Percentiles rank a stretch among this genome's conserved stretches.
Conservation (phyloP, 78 protist species). For the Ministeria vibrans region DNA sequence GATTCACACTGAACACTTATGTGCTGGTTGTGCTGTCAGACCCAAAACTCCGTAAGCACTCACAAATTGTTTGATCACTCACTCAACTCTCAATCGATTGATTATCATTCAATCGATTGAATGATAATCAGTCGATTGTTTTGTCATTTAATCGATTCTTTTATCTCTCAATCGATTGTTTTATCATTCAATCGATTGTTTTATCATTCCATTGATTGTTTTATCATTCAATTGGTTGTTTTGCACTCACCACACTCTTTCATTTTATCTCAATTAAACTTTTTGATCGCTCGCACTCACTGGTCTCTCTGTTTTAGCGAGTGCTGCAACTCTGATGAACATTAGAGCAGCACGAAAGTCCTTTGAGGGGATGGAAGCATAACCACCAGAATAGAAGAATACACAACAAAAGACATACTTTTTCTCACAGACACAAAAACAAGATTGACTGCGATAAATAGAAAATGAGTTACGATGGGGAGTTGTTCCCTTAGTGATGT, state of each 20-base stretch:
- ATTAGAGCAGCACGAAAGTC: conserved; percentile 37
- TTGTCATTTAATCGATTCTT: not conserved
- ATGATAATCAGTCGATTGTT: not conserved
- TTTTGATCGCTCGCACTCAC: not conserved
- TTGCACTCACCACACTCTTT: not conserved
- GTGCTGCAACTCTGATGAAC: conserved; percentile 40
- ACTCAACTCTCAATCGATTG: not conserved
- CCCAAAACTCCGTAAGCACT: conserved; percentile 47
- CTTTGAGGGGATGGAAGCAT: conserved; percentile 40
- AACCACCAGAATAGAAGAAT: too few relatives aligned
- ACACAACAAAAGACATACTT: too few relatives aligned
- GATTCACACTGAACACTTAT: conserved; percentile 90
- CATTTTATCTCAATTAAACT: too few relatives aligned
- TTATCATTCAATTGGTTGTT: not conserved
- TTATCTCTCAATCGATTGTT: not conserved
- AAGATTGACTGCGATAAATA: too few relatives aligned
- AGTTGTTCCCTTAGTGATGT: too few relatives aligned
- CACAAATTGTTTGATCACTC: not conserved
- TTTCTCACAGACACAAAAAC: too few relatives aligned
- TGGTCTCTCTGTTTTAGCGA: not conserved
- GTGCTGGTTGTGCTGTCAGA: conserved; percentile 90
- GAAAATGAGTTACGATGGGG: too few relatives aligned
- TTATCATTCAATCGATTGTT: not conserved
- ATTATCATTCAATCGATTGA: not conserved
- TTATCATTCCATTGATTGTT: not conserved